Evolutionary conservation across 352 stramenopile genomes (phyloP), one percentile per base, ranked within the genome.

Genomic region (Pythium brassicae): DNA sequence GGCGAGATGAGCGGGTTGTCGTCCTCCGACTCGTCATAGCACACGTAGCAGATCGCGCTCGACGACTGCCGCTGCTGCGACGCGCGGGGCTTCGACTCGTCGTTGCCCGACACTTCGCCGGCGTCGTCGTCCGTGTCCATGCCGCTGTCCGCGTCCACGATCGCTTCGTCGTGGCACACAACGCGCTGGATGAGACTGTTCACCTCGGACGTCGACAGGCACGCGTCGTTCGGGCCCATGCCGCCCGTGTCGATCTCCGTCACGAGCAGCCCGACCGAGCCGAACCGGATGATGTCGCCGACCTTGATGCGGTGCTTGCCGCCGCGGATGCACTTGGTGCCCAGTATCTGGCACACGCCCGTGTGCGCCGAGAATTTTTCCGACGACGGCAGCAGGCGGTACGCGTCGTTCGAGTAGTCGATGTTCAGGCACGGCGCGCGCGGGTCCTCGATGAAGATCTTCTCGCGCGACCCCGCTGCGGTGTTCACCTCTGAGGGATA

Each of bases 1-100:
- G 93, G 94, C 29, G 92, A 87, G 45, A 98, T 97, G 42, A 98
- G 69, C 35, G 94, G 94, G 64, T 98, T 94, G 57, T 83, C 80
- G 19, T 94, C 82, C 59, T 92, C 82, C 11, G 78, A 76, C 55
- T 94, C 84, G 63, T 94, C 84, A 52, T 94, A 94, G 59, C 84
- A 94, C 29, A 94, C 82, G 61, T 94, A 94, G 65, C 84, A 94
- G 53, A 94, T 86, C 26, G 82, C 82, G 50, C 77, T 89, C 0
- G 82, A 88, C 29, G 82, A 92, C 59, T 92, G 78, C 26, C 84
- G 69, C 50, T 88, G 78, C 23, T 76, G 66, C 12, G 82, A 92
- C 26, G 75, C 71, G 26, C 82, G 80, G 2, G 81, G 76, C 57
- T 92, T 92, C 20, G 76, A 85, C 55, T 92, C 84, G 44, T 94